Conservation (phyloP, 176 grass and related monocot species). For the Oryza officinalis region DNA sequence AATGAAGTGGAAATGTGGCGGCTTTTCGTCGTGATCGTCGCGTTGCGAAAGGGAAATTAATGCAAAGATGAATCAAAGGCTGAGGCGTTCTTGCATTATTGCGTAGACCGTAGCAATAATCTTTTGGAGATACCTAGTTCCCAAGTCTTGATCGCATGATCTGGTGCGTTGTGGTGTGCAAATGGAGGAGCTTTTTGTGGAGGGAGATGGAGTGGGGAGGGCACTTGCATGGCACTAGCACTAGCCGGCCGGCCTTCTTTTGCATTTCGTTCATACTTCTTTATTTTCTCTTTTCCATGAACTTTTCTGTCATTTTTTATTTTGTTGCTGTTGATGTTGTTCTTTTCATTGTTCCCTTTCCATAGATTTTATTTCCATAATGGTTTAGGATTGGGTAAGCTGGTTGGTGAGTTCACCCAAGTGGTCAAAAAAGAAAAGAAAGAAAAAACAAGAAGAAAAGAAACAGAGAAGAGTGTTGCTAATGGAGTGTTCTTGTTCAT, state of each 20-base stretch:
- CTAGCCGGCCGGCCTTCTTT: constrained; percentile 5
- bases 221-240: constrained; percentile 31
- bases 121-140: constrained; percentile 4
- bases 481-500: background rate
- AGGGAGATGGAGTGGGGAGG: constrained; percentile 30
- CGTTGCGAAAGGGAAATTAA: background rate
- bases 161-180: background rate
- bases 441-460: no score
- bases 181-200: constrained; percentile 13
- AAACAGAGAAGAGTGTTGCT: background rate
- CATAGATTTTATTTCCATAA: constrained; percentile 20
- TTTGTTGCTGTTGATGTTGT: background rate
- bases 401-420: constrained; percentile 42
- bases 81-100: background rate
- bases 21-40: constrained; percentile 20
- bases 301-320: constrained; percentile 1
- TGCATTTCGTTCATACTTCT: constrained; percentile 26
- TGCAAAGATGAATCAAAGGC: background rate
- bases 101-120: background rate
- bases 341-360: background rate
- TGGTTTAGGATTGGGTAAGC: constrained; percentile 15
- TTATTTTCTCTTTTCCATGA: background rate
- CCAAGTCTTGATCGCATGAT: background rate
- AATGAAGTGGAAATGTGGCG: constrained; percentile 27
- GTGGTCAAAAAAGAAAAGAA: constrained; percentile 11